Evolutionary conservation across 2,329 filamentous ascomycete species (phyloP), one percentile per base, ranked within the genome.

Genomic region (Aquanectria penicillioides): DNA sequence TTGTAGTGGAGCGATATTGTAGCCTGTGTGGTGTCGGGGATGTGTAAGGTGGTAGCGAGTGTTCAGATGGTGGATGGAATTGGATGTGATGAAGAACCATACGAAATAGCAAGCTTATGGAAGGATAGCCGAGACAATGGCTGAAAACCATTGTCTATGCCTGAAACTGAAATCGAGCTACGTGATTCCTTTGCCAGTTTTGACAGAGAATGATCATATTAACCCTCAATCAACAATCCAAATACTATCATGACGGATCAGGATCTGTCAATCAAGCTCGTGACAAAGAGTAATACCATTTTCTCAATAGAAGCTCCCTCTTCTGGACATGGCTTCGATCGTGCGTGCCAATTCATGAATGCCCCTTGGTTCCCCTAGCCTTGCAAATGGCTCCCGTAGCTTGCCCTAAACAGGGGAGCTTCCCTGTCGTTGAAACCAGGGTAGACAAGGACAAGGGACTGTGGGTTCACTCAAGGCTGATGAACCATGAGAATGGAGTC

Each of bases 401-500:
- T 56, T 17, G 18, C 57, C 6, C 12, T 23, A 12, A 46, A 52
- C 23, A 43, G 33, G 28, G 56, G 28, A 41, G 41, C 44, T 40
- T 29, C 56, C 46, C 56, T 46, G 49, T 34, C 41, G 33, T 22
- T 11, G 17, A 22, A 17, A 41, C 34, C 46, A 40, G 15, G 28
- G 44, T 5, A 26, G 47, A 36, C 50, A 56, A 37, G 28, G 28
- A 57, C 11, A n/a, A 56, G 56, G 48, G 59, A 40, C 25, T 38
- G 17, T 22, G 13, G 18, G 48, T 28, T 28, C 20, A 10, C 26
- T 23, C 17, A 34, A 28, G 53, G 38, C 43, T 51, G 48, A 62
- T 49, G 36, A 48, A 63, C 49, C 37, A 48, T 47, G 53, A 61
- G 23, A 49, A 62, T 59, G 43, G 61, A 34, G 55, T 63, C 50